phyloP scores from a whole-genome alignment of 305 asterid genomes.

The Plantago lanceolata region DNA sequence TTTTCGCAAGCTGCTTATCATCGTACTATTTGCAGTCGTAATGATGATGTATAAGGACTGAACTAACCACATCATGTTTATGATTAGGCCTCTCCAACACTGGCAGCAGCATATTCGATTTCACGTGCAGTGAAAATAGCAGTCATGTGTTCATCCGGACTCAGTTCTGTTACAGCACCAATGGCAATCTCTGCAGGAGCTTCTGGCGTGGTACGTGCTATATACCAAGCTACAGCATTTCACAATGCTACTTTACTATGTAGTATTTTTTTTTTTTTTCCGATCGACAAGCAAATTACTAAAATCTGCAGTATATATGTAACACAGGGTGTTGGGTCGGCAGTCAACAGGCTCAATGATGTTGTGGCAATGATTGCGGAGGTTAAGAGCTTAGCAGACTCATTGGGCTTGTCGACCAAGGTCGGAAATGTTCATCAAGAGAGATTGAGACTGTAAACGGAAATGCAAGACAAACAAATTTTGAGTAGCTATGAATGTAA shows the following conservation, averaged over 20 bases:
- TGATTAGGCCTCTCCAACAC: conserved; percentile 75
- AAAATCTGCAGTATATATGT: neutral
- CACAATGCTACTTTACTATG: neutral
- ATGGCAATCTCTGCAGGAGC: conserved; percentile 93
- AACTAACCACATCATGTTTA: conserved; percentile 3
- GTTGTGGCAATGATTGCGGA: conserved; percentile 88
- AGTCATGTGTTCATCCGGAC: conserved; percentile 85
- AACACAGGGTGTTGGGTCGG: conserved; percentile 81
- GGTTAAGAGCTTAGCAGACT: conserved; percentile 62
- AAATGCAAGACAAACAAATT: neutral
- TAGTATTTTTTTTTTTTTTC: neutral
- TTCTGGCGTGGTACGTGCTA: conserved; percentile 65
- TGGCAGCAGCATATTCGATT: conserved; percentile 81
- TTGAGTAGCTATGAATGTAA: neutral
- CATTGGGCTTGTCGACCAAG: conserved; percentile 36
- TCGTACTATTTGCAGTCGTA: too few relatives aligned
- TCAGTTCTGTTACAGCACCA: conserved; percentile 85
- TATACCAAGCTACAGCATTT: neutral
- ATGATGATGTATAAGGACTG: neutral
- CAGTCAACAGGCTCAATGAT: conserved; percentile 82
- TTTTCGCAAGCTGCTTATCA: too few relatives aligned
- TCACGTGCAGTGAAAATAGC: conserved; percentile 75
- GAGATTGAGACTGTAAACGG: conserved; percentile 32
- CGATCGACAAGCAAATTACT: conserved; percentile 2
- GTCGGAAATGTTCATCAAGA: conserved; percentile 26